These are phyloP conservation scores for Scheffersomyces cryptocercus DNA, from an alignment of 1,139 yeast genomes.

Conservation along the genomic window DNA sequence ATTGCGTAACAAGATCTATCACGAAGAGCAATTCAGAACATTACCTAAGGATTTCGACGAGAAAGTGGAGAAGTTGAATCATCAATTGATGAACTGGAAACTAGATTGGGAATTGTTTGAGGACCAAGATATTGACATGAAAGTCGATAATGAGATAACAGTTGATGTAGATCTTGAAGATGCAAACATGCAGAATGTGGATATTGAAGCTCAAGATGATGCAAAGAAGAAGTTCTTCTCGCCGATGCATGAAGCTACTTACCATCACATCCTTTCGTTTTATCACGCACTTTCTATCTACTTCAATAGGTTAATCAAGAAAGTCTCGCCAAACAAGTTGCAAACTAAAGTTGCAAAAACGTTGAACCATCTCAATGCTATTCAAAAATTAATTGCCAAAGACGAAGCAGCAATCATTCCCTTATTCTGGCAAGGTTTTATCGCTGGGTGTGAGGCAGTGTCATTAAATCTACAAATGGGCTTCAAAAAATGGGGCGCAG, in stretches of 20 bases:
- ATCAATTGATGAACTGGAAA: constrained; percentile 61
- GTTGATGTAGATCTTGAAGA: constrained; percentile 13
- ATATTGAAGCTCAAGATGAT: constrained; percentile 14
- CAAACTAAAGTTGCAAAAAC: constrained; percentile 65
- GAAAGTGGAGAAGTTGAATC: constrained; percentile 50
- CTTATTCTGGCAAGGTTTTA: constrained; percentile 85
- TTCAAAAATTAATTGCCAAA: constrained; percentile 58
- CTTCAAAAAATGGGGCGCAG: constrained; percentile 80
- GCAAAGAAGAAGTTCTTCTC: constrained; percentile 40
- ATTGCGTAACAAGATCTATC: constrained; percentile 61
- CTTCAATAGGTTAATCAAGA: constrained; percentile 66
- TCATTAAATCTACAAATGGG: constrained; percentile 60
- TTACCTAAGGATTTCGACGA: constrained; percentile 47
- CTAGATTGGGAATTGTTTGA: constrained; percentile 59
- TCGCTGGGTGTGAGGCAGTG: constrained; percentile 83
- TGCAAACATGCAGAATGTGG: constrained; percentile 15
- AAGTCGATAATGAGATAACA: constrained; percentile 5
- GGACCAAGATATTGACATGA: constrained; percentile 7
- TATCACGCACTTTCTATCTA: constrained; percentile 76
- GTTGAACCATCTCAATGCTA: constrained; percentile 62
- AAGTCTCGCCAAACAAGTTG: constrained; percentile 49
- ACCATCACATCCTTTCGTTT: constrained; percentile 80
- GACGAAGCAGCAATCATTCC: constrained; percentile 67
- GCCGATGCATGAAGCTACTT: constrained; percentile 71
- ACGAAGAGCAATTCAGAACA: constrained; percentile 29